These are phyloP conservation scores for Purpureocillium lavendulum DNA, from an alignment of 2,329 filamentous ascomycete species.

Conservation along the genomic window DNA sequence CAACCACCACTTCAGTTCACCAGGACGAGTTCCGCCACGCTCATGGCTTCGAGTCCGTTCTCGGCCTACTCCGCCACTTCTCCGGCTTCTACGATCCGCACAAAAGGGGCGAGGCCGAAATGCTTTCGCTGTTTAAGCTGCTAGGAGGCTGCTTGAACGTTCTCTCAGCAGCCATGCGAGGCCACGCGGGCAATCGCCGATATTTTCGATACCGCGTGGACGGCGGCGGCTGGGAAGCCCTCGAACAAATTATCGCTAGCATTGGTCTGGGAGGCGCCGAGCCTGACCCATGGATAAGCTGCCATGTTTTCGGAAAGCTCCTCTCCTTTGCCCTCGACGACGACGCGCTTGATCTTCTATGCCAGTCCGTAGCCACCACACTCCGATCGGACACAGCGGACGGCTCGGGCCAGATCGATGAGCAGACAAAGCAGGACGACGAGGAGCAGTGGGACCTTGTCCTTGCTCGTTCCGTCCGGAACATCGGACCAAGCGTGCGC, in stretches of 20 bases:
- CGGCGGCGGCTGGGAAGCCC: conserved; percentile 67
- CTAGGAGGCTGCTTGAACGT: conserved; percentile 66
- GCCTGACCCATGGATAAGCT: conserved; percentile 58
- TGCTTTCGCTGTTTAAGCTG: conserved; percentile 56
- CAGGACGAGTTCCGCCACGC: conserved; percentile 81
- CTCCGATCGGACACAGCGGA: conserved; percentile 22
- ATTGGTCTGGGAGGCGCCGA: conserved; percentile 58
- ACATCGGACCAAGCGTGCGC: conserved; percentile 30
- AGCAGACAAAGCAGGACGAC: conserved; percentile 19
- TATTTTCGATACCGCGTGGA: conserved; percentile 76
- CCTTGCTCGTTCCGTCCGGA: conserved; percentile 26
- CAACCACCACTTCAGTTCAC: conserved; percentile 36
- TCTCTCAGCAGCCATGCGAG: conserved; percentile 65
- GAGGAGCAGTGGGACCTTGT: conserved; percentile 30
- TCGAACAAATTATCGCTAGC: conserved; percentile 65
- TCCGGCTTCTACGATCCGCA: conserved; percentile 69
- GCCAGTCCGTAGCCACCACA: conserved; percentile 39
- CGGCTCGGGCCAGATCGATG: conserved; percentile 1
- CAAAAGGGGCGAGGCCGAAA: conserved; percentile 53
- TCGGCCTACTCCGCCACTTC: conserved; percentile 61
- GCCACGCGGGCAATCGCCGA: conserved; percentile 76
- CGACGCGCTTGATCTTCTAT: conserved; percentile 63
- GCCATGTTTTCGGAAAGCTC: conserved; percentile 74
- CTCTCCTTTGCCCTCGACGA: conserved; percentile 76
- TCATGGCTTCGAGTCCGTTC: conserved; percentile 66